Evolutionary conservation across 805 yeast species (phyloP), one percentile per base, ranked within the genome.

Genomic region (Hanseniaspora singularis): DNA sequence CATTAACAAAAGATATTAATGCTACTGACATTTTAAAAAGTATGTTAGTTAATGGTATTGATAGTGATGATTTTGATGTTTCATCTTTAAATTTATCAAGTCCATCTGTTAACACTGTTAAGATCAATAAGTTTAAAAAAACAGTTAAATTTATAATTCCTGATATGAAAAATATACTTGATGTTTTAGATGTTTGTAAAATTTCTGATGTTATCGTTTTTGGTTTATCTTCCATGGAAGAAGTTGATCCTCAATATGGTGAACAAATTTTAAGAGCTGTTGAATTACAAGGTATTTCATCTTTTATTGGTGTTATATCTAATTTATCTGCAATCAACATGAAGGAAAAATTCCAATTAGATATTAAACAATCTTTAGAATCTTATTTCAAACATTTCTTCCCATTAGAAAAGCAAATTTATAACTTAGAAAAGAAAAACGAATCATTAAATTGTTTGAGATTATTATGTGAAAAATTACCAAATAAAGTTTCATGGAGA

Each of bases 281-380:
- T 30, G 86, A 84, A 57, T 73, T 88, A 12, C 98, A 94, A 66
- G 97, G 97, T 69, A 81, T 88, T 12, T 80, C 95, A 0, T 75
- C 86, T 3, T 79, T 78, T 1, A 66, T 81, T 48, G 92, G 94
- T 24, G 85, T 84, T 10, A 74, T 88, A 23, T 76, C 92, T 7
- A 85, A 86, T 56, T 60, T 87, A 28, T 74, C 80, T 1, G 58
- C 72, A 2, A 74, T 77, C 1, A 83, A 76, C 54, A 79, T 81
- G 33, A 81, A 81, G 62, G 77, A 73, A 56, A 85, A 85, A 58
- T 74, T 81, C 54, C 96, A 85, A 60, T 62, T 70, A 49, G 94
- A 82, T 57, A 72, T 77, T 12, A 66, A 76, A 50, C 75, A 71
- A 54, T 79, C 88, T 3, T 64, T 82, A 51, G 68, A 74, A 31